Evolutionary conservation across 352 stramenopile genomes (phyloP).

Genomic region (Phytophthora aleatoria): DNA sequence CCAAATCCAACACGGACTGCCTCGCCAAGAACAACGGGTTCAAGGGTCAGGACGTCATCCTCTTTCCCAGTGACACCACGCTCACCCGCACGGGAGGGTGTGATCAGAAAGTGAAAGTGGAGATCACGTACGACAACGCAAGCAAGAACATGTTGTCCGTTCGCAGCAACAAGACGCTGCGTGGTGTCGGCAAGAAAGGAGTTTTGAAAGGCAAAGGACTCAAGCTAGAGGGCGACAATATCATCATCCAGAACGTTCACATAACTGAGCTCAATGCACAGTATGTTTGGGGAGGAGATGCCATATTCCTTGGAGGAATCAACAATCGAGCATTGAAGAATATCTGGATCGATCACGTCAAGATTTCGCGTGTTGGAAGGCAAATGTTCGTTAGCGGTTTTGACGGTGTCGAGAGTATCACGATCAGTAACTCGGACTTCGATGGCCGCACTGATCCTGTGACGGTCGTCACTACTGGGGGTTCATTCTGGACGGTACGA

Average conservation of each 20-base stretch:
- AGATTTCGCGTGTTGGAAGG: conserved; percentile 38
- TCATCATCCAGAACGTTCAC: conserved; percentile 53
- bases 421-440: conserved; percentile 57
- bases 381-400: conserved; percentile 47
- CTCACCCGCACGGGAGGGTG: conserved; percentile 51
- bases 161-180: conserved; percentile 36
- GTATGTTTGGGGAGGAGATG: conserved; percentile 35
- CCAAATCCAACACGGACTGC: conserved; percentile 36
- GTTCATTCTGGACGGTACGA: conserved; percentile 32
- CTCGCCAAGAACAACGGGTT: conserved; percentile 46
- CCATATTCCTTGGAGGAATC: conserved; percentile 31
- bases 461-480: conserved; percentile 56
- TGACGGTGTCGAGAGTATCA: conserved; percentile 42
- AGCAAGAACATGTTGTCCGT: conserved; percentile 29
- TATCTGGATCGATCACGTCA: conserved; percentile 56
- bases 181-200: conserved; percentile 24
- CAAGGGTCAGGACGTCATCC: conserved; percentile 42
- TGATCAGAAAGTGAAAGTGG: conserved; percentile 30
- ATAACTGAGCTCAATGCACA: conserved; percentile 50
- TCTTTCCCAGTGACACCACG: conserved; percentile 40
- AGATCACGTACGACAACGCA: conserved; percentile 35
- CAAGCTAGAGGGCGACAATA: conserved; percentile 31
- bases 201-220: conserved; percentile 34
- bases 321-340: conserved; percentile 25
- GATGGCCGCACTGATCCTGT: conserved; percentile 47